Base-by-base conservation (phyloP, 1,139 yeast species). In the Trichomonascaceae sp. region DNA sequence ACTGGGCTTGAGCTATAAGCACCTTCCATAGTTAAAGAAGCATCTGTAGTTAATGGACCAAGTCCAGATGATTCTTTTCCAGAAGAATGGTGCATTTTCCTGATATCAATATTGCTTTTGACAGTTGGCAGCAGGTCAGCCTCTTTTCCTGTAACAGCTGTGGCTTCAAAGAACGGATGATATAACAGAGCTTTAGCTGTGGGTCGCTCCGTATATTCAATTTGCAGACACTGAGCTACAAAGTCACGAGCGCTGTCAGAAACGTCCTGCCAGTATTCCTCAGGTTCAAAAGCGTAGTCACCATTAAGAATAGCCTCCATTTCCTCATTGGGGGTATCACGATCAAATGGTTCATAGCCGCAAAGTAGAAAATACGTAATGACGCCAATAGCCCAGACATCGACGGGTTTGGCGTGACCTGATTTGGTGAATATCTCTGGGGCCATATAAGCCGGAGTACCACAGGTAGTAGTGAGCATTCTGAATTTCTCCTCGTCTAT, bases 341-440 rank as follows among this genome's bases (percentile, higher is more conserved):
- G 80, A 62, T 86, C 93, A 68, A 86, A 86, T 0, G 95, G 95
- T 69, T 86, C 82, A 64, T 85, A 85, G 1, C 93, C 93, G 60
- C 86, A 79, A 12, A 84, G 75, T 79, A 85, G 77, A 62, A 85
- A 85, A 66, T 85, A 86, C 1, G 85, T 78, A 44, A 84, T 73
- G 6, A 85, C 91, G 1, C 93, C 93, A 24, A 85, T 72, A 0
- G 93, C 86, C 95, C 95, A 86, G 39, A 85, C 75, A 65, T 86
- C 95, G 0, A 84, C 85, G 0, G 79, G 77, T 59, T 73, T 76
- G 20, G 80, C 79, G 62, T 85, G 86, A 18, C 85, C 84, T 41
- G 70, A 65, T 55, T 78, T 72, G 20, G 73, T 67, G 55, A 79
- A 74, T 58, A 83, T 79, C 64, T 85, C 90, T 0, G 90, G 90